Base-by-base conservation (phyloP, 257 asterid species). In the Lithospermum erythrorhizon region DNA sequence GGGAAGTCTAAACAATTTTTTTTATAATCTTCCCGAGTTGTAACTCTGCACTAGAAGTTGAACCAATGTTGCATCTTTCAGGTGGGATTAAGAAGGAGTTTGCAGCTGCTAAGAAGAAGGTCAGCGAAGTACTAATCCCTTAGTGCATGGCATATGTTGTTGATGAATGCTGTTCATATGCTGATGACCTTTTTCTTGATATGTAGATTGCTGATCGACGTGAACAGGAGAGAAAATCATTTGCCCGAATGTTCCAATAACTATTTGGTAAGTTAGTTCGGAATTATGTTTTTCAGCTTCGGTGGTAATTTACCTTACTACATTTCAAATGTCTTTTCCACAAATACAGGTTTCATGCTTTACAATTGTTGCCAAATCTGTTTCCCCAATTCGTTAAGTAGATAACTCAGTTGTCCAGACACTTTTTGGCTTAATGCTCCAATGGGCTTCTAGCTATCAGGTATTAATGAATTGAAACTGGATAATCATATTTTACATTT, bases 21-120 rank as follows among this genome's bases (percentile, higher is more conserved):
- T 20, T 21, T 18, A 0, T 56, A 9, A 11, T n/a, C 19, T 4
- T 19, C 14, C 2, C 3, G 30, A 56, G 37, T 21, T 55, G 23
- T 53, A 19, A 23, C 60, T 56, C 20, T 10, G 54, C 24, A 2
- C n/a, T 67, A 35, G 35, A n/a, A 21, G 29, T 20, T 24, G 57
- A 45, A 17, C 47, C 21, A 32, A 9, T 20, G 16, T 65, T 61
- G 20, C 17, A 54, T 64, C 63, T 67, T 76, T 6, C 68, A 91
- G 98, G 89, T 25, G 89, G 86, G 65, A 91, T 91, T 52, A 88
- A 79, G 61, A 91, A 78, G 71, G 95, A 88, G 79, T 61, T 79
- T 67, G 83, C 87, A 53, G 79, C 94, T 64, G 86, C 89, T 64
- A 88, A 82, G 83, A 84, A 78, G 82, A 91, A 81, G 96, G 98